phyloP scores from a whole-genome alignment of 176 grass and related monocot genomes.

The Ampelocalamus luodianensis region DNA sequence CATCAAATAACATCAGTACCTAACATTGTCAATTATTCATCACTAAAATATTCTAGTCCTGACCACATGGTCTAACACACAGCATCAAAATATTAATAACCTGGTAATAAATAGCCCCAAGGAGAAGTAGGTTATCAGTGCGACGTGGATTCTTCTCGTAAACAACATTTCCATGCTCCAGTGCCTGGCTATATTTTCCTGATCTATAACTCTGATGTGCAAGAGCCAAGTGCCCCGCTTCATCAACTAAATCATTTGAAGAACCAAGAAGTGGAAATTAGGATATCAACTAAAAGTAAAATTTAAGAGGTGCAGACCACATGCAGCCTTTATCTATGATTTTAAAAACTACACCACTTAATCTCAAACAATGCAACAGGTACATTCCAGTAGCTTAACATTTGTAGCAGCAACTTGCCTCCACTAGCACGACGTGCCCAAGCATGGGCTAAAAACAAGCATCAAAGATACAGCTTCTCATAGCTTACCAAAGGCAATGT shows the following conservation, averaged over 20 bases:
- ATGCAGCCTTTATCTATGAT: neutral
- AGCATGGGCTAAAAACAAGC: neutral
- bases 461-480: neutral
- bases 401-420: neutral
- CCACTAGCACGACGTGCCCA: neutral
- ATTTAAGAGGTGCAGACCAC: neutral
- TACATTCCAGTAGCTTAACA: neutral
- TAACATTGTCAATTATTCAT: no score
- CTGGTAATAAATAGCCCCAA: constrained; percentile 77
- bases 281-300: neutral
- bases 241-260: constrained; percentile 49
- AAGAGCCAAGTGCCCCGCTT: constrained; percentile 52
- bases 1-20: no score
- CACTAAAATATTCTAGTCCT: no score
- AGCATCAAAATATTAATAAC: constrained; percentile 41
- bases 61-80: no score
- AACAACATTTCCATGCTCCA: constrained; percentile 61
- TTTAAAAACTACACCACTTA: constrained; percentile 4
- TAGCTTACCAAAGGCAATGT: neutral
- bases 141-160: constrained; percentile 59
- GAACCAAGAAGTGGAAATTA: constrained; percentile 18
- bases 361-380: constrained; percentile 1
- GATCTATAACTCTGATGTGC: constrained; percentile 73
- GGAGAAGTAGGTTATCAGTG: constrained; percentile 74
- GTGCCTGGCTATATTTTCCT: constrained; percentile 63